A percentile compares a stretch with the other conserved stretches of the same genome.
phyloP scores from a whole-genome alignment of 2,329 filamentous ascomycete species.

The Colletotrichum tropicicola region DNA sequence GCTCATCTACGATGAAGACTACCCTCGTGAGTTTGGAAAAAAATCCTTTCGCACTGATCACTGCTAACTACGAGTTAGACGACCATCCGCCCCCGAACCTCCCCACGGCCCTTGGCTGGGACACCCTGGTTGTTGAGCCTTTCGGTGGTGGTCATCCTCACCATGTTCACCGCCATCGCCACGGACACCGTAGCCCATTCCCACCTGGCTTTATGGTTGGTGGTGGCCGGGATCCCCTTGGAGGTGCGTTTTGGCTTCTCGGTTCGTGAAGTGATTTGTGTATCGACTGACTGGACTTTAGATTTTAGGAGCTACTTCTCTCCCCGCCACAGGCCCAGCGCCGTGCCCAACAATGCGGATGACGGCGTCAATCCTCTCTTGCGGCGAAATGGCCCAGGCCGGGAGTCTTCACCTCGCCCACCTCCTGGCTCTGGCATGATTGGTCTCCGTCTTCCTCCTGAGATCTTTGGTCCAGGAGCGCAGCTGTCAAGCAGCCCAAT shows the following conservation, averaged over 20 bases:
- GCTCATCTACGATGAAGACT: conserved; percentile 68
- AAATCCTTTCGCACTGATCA: background rate
- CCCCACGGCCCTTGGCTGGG: conserved; percentile 64
- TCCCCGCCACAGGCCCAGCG: conserved; percentile 62
- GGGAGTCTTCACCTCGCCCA: conserved; percentile 58
- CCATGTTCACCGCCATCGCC: conserved; percentile 61
- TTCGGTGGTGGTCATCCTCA: conserved; percentile 55
- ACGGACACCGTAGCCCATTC: conserved; percentile 66
- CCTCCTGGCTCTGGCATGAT: conserved; percentile 60
- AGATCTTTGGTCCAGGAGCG: conserved; percentile 49
- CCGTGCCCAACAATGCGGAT: conserved; percentile 68
- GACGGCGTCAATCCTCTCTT: conserved; percentile 90
- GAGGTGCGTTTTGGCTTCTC: background rate
- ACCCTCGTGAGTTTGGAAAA: conserved; percentile 55
- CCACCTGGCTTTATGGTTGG: conserved; percentile 66
- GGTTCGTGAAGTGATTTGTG: background rate
- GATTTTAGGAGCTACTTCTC: conserved; percentile 61
- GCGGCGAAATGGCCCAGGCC: conserved; percentile 63
- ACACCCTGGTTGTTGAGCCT: conserved; percentile 61
- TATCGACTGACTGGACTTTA: conserved; percentile 22
- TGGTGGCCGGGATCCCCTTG: conserved; percentile 59
- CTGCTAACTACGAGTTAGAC: conserved; percentile 38
- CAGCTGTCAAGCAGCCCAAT: conserved; percentile 59
- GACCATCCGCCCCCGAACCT: conserved; percentile 54
- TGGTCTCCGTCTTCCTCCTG: conserved; percentile 58